Percentiles rank a stretch among this genome's conserved stretches.
These are phyloP conservation scores for Euphrasia arctica DNA, from an alignment of 305 asterid species.

Conservation along the genomic window DNA sequence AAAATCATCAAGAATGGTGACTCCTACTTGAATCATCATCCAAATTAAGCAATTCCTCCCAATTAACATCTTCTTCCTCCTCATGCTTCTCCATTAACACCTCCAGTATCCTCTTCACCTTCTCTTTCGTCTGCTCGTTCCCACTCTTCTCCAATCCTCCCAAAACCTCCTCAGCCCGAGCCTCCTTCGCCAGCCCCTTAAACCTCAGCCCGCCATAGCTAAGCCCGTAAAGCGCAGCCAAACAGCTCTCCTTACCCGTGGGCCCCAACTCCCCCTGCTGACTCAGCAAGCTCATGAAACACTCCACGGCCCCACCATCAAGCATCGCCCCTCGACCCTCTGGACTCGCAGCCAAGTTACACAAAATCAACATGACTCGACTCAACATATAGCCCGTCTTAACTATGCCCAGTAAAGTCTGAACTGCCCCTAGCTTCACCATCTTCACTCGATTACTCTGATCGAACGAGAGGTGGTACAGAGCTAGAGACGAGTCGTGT, in stretches of 20 bases:
- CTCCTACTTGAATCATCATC: constrained; percentile 48
- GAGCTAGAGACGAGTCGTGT: constrained; percentile 74
- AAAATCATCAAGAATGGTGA: constrained; percentile 18
- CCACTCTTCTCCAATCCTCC: constrained; percentile 41
- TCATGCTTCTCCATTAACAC: constrained; percentile 62
- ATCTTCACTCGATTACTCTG: constrained; percentile 73
- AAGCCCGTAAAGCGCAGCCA: constrained; percentile 61
- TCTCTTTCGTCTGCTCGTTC: constrained; percentile 39
- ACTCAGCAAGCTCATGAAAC: constrained; percentile 44
- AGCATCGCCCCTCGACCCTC: constrained; percentile 82
- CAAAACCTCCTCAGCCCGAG: constrained; percentile 59
- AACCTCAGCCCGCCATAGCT: constrained; percentile 87
- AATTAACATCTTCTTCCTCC: constrained; percentile 65
- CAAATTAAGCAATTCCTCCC: constrained; percentile 71
- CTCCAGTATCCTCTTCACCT: constrained; percentile 53
- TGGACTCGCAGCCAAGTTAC: constrained; percentile 56
- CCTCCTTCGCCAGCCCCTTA: constrained; percentile 85
- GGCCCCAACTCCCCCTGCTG: constrained; percentile 41
- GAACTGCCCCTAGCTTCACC: constrained; percentile 66
- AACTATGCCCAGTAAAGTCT: constrained; percentile 52
- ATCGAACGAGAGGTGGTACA: constrained; percentile 66
- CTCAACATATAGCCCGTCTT: constrained; percentile 56
- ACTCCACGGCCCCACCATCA: constrained; percentile 74
- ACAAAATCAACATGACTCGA: constrained; percentile 49
- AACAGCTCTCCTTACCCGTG: constrained; percentile 53